Base-by-base conservation (phyloP, 169 alveolate species). In the Eimeria mitis region DNA sequence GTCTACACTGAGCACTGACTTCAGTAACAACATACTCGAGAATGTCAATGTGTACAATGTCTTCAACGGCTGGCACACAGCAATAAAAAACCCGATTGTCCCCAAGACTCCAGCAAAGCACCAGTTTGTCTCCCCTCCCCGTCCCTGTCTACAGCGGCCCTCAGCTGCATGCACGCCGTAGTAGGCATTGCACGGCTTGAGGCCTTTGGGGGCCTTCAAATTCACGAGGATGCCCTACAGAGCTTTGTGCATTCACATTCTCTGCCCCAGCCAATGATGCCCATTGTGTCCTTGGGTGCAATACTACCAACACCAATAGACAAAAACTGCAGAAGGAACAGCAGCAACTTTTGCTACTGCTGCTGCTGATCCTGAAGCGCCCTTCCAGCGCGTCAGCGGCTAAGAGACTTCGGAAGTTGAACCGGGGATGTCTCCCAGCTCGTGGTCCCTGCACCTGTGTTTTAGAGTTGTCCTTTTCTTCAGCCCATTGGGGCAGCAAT, bases 401-500 rank as follows among this genome's bases (percentile, higher is more conserved):
- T 40, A 65, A 4, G 75, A 16, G 40, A 65, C 75, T 65, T 37
- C 75, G 75, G 75, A 6, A 28, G 75, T 16, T 59, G 28, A 59
- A 65, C 84, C 40, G 84, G 28, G 11, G 1, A 56, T 73, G 13
- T 73, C 84, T 21, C 56, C 28, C 56, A 25, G 13, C 34, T 73
- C 56, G 2, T 40, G 19, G 49, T 73, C 84, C 54, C 54, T 73
- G 23, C n/a, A 40, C 16, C 54, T 73, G 54, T 40, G 9, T 40
- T 23, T 59, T 59, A 44, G 6, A 37, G 79, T 21, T 40, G n/a
- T 40, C 84, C 1, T 14, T 54, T 75, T 75, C 84, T 9, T 37
- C 52, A 44, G 65, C 37, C 90, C 90, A 83, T 25, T 13, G 90
- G 90, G 28, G 42, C 56, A 31, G 76, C 90, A 34, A 83, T 31